Evolutionary conservation across 306 rosid genomes (phyloP).

Genomic region (Sesbania bispinosa): DNA sequence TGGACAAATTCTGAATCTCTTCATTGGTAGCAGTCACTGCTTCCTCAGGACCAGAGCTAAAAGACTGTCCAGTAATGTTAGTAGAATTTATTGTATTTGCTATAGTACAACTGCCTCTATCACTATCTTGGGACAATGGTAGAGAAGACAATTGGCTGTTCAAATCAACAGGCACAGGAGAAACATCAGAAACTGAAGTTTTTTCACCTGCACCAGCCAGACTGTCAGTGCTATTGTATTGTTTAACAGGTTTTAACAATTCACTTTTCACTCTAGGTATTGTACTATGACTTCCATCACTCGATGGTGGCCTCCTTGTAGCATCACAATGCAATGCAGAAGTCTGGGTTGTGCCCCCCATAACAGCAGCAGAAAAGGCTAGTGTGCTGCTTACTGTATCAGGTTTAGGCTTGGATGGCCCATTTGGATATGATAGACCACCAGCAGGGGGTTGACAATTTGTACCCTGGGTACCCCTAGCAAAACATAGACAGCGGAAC

Average conservation of each 20-base stretch:
- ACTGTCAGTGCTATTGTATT: conserved; percentile 42
- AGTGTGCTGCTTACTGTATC: conserved; percentile 47
- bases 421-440: conserved; percentile 51
- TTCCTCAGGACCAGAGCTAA: conserved; percentile 53
- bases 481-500: conserved; percentile 14
- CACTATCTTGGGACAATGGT: conserved; percentile 45
- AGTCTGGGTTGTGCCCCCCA: conserved; percentile 43
- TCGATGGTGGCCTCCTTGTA: conserved; percentile 39
- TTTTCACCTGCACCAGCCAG: conserved; percentile 44
- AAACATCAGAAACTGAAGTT: conserved; percentile 41
- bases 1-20: conserved; percentile 53
- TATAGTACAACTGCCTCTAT: conserved; percentile 44
- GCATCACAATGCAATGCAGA: conserved; percentile 45
- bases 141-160: conserved; percentile 45
- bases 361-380: conserved; percentile 63
- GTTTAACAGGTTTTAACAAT: conserved; percentile 48
- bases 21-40: conserved; percentile 47
- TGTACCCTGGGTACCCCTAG: conserved; percentile 77
- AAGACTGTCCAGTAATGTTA: conserved; percentile 43
- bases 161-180: conserved; percentile 34
- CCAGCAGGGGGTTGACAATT: conserved; percentile 47
- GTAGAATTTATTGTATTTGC: conserved; percentile 37
- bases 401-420: conserved; percentile 48
- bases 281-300: conserved; percentile 48
- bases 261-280: conserved; percentile 47